These are phyloP conservation scores for Glycine latifolia DNA, from an alignment of 306 rosid species.

Conservation along the genomic window DNA sequence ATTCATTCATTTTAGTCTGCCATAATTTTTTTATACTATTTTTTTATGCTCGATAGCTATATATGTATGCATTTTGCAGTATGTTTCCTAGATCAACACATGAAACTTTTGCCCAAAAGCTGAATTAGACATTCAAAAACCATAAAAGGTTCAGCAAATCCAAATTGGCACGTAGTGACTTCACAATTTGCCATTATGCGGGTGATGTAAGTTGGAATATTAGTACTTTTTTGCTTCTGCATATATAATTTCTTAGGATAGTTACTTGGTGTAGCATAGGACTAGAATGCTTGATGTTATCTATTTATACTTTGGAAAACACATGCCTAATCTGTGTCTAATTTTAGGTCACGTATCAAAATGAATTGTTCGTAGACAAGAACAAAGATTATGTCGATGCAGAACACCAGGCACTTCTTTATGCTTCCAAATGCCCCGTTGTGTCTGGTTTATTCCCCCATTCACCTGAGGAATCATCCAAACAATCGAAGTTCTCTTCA, in stretches of 20 bases:
- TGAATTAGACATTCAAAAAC: slow-evolving; percentile 93
- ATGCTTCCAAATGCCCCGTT: slow-evolving; percentile 83
- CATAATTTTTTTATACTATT: slow-evolving; percentile 7
- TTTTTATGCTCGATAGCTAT: slow-evolving; percentile 13
- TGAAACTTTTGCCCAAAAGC: slow-evolving; percentile 97
- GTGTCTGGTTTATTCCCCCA: slow-evolving; percentile 80
- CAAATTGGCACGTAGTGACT: slow-evolving; percentile 89
- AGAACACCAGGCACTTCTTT: slow-evolving; percentile 93
- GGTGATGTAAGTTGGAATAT: slow-evolving; percentile 88
- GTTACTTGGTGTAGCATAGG: slow-evolving; percentile 41
- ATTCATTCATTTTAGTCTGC: slow-evolving; percentile 37
- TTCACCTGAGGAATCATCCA: slow-evolving; percentile 89
- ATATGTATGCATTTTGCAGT: slow-evolving; percentile 64
- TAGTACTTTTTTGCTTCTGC: neutral
- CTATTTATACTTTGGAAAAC: slow-evolving; percentile 41
- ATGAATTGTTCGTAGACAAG: slow-evolving; percentile 96
- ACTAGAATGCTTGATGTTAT: slow-evolving; percentile 35
- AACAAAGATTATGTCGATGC: slow-evolving; percentile 99
- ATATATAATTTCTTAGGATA: slow-evolving; percentile 19
- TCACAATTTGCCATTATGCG: slow-evolving; percentile 98
- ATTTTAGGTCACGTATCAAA: slow-evolving; percentile 95
- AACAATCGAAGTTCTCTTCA: slow-evolving; percentile 94
- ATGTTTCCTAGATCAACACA: slow-evolving; percentile 99
- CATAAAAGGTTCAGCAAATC: slow-evolving; percentile 94
- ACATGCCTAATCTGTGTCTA: slow-evolving; percentile 42